Evolutionary conservation across 176 grass and related monocot genomes (phyloP), one percentile per base, ranked within the genome.

Genomic region (Lolium rigidum): DNA sequence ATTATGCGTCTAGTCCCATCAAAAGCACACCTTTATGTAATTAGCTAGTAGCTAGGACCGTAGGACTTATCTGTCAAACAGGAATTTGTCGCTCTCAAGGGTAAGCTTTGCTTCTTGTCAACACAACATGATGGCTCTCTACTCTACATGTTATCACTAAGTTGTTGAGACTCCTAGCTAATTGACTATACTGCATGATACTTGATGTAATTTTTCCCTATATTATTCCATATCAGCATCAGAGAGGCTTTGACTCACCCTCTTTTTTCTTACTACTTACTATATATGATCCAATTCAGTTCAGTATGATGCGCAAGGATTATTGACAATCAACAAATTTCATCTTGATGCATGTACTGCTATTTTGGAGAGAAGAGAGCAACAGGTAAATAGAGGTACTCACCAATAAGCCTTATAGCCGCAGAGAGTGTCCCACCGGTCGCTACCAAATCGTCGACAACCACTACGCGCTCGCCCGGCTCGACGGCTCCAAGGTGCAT

Each of bases 361-460:
- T 52, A 63, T 76, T 51, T 76, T 31, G 78, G 66, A 74, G 10
- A 88, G 37, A 86, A 68, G 9, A 88, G n/a, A 85, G 5, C 41
- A 72, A 13, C n/a, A 79, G 10, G 61, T 60, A 82, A 72, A 49
- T 35, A 65, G 1, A 49, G n/a, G 4, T 76, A 75, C 76, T 84
- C 69, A 98, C 96, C 96, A 52, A 98, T 35, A 81, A 98, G 96
- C 72, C 80, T 92, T 82, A 98, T 98, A 26, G 96, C 96, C 10
- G 96, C 96, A 84, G 86, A 95, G 55, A 98, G 77, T 28, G 96
- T 98, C 66, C 96, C 96, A 41, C 96, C 96, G 12, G 96, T 98
- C 14, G 92, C 96, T 76, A 98, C 92, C 64, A 98, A 67, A 84
- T 98, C 96, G 82, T 98, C 96, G 24, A 98, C 65, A 11, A 98